These are phyloP conservation scores for Cinchona pubescens DNA, from an alignment of 257 asterid species.

Conservation along the genomic window DNA sequence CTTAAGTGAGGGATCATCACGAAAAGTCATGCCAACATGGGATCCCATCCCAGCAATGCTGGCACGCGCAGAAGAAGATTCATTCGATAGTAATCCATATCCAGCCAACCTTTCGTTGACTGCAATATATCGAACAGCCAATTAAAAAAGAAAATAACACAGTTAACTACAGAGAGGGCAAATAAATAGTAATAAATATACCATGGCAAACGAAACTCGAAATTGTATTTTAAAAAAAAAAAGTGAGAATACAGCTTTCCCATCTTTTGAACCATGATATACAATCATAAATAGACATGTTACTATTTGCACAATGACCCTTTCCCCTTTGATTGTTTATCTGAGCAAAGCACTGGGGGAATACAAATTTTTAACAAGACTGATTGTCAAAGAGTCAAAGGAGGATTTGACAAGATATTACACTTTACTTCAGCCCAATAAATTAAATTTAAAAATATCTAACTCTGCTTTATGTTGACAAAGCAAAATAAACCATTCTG, in stretches of 20 bases:
- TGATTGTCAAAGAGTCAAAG: background rate
- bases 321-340: background rate
- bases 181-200: background rate
- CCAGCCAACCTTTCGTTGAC: constrained; percentile 31
- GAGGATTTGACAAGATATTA: background rate
- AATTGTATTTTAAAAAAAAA: too few species aligned
- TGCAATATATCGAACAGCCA: constrained; percentile 28
- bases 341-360: background rate
- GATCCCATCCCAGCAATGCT: constrained; percentile 29
- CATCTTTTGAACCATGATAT: background rate
- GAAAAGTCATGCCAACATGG: constrained; percentile 20
- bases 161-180: constrained; percentile 3
- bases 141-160: constrained; percentile 8
- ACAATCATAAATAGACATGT: background rate
- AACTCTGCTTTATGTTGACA: too few species aligned
- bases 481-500: background rate
- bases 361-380: background rate
- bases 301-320: background rate
- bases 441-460: background rate
- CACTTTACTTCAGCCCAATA: background rate
- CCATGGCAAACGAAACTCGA: background rate
- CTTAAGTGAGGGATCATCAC: constrained; percentile 33
- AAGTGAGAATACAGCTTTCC: background rate
- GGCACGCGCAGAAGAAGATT: constrained; percentile 25
- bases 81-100: constrained; percentile 23